Base-by-base conservation (phyloP, 106 monocot species). In the Vanilla planifolia region DNA sequence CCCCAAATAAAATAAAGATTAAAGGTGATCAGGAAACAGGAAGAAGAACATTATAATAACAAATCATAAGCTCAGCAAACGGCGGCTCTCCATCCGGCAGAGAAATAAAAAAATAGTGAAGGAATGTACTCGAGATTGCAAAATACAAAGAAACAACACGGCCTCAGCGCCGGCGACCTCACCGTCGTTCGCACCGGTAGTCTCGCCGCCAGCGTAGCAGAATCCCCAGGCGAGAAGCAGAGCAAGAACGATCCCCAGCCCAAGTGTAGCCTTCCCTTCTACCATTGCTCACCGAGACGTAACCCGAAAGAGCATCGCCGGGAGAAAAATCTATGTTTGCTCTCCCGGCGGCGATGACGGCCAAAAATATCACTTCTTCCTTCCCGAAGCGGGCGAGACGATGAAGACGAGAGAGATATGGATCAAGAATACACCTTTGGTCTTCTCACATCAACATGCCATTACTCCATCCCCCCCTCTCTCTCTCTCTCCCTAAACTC, bases 21-120 rank as follows among this genome's bases (percentile, higher is more conserved):
- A 30, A 53, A 53, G n/a, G 53, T 17, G 32, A 53, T 53, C 28
- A 53, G 53, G 50, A 16, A 28, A 53, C 53, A 53, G 53, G 19
- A 32, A 15, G 32, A 30, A 53, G 53, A 28, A 6, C 51, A 53
- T 53, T 53, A 53, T 53, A 29, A 53, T 53, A 53, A 53, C 32
- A 53, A n/a, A 53, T 53, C 30, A 3, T 29, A 28, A 53, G 53
- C 53, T 30, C 28, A 53, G 32, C 53, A 53, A 53, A 32, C 30
- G 15, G 15, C 30, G 27, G 53, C 30, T 53, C 14, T n/a, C n/a
- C n/a, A n/a, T n/a, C n/a, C n/a, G n/a, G n/a, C n/a, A n/a, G n/a
- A n/a, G 8, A 53, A 7, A 5, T 29, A 16, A 29, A 53, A 50
- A 50, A 24, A 8, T 26, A 3, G 16, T 24, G 26, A 19, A 24